Base-by-base conservation (phyloP, 2,329 filamentous ascomycete species). In the Cytospora piceae region DNA sequence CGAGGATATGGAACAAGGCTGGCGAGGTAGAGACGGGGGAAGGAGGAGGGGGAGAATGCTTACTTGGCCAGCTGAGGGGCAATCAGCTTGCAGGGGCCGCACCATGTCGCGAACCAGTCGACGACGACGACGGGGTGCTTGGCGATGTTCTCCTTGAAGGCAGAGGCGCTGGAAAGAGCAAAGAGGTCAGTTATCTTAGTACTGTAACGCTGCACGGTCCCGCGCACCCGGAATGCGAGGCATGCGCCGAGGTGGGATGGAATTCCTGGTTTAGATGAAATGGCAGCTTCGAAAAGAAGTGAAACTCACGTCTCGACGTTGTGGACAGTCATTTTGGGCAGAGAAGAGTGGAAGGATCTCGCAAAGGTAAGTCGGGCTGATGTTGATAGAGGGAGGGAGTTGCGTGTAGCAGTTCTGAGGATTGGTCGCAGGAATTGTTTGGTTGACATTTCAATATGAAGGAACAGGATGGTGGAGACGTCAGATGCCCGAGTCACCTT, bases 1-100 rank as follows among this genome's bases (percentile, higher is more conserved):
- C 27, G 52, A 27, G 2, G 24, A 54, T 46, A 17, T 31, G 20
- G 20, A 52, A 27, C 20, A 20, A 49, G 22, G 11, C 3, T 8
- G 27, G 42, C 12, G n/a, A 15, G n/a, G n/a, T n/a, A n/a, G n/a
- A n/a, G n/a, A n/a, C n/a, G n/a, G n/a, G n/a, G n/a, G n/a, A 32
- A 29, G 6, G 27, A n/a, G 31, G 58, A 60, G 55, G 20, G 58
- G 8, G 34, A 61, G 53, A 32, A 49, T 34, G 34, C 86, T 76
- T 79, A 90, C 85, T 89, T 83, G 72, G 84, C 84, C 65, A 97
- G 82, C 69, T 88, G 79, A 67, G 94, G 94, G 22, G 93, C 87
- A 73, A 97, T 95, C 73, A 89, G 85, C 84, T 94, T 97, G 90
- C 94, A 98, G 67, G 94, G 94, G 67, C 93, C 93, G 83, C 94